Percentiles rank a stretch among this genome's conserved stretches.
Conservation (phyloP, 129 eudicot genomes). For the Pittosporum tobira region DNA sequence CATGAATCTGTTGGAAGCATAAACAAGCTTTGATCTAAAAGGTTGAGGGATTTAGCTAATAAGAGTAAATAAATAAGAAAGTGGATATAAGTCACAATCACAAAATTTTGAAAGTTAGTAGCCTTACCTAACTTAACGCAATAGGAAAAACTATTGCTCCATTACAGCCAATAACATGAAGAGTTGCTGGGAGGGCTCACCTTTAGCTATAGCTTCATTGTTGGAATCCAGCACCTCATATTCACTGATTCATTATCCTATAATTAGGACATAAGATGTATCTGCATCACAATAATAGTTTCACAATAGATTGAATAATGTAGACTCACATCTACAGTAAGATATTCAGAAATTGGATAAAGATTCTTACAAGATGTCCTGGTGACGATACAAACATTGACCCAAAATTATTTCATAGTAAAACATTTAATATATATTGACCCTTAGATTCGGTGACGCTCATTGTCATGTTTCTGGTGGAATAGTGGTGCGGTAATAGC, state of each 20-base stretch:
- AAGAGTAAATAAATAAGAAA: slow-evolving; percentile 1
- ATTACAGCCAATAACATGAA: not conserved
- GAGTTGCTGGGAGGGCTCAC: not conserved
- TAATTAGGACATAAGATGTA: not conserved
- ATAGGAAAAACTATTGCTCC: not conserved
- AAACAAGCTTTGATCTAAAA: not conserved
- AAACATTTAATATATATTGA: not conserved
- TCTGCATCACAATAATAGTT: too few relatives aligned
- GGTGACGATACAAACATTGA: not conserved
- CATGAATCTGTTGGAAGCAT: not conserved
- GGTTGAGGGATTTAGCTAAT: not conserved
- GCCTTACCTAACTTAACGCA: not conserved
- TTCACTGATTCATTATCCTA: not conserved
- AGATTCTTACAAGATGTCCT: too few relatives aligned
- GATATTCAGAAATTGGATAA: too few relatives aligned
- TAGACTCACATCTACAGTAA: too few relatives aligned
- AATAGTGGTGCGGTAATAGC: not conserved
- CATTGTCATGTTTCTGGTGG: not conserved
- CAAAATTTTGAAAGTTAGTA: too few relatives aligned
- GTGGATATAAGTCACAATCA: not conserved
- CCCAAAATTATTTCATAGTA: not conserved
- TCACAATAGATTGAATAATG: too few relatives aligned
- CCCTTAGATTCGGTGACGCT: not conserved
- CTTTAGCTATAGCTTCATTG: not conserved
- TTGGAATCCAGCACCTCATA: not conserved